phyloP scores from a whole-genome alignment of 140 eudicot species.

The Cichorium intybus region DNA sequence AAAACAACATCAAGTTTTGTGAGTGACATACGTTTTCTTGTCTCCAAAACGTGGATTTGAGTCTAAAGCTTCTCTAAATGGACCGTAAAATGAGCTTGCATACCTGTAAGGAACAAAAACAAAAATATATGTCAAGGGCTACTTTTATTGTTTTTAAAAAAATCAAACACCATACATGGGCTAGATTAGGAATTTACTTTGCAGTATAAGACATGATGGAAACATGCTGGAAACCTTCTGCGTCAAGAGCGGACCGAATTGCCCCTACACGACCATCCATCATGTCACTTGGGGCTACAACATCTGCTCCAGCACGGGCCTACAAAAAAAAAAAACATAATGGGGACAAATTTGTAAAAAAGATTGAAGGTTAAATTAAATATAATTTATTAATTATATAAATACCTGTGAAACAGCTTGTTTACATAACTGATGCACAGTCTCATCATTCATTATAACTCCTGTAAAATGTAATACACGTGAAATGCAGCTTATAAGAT shows the following conservation, averaged over 20 bases:
- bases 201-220: slow-evolving; percentile 98
- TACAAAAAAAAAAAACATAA: slow-evolving; percentile 23
- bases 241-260: slow-evolving; percentile 91
- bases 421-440: slow-evolving; percentile 89
- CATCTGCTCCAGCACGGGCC: slow-evolving; percentile 99
- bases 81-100: slow-evolving; percentile 97
- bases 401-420: slow-evolving; percentile 97
- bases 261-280: slow-evolving; percentile 99
- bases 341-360: not conserved
- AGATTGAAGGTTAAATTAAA: too few relatives aligned
- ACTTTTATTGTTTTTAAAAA: too few relatives aligned
- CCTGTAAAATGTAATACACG: slow-evolving; percentile 48
- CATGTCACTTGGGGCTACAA: slow-evolving; percentile 98
- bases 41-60: slow-evolving; percentile 98
- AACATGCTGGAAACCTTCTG: slow-evolving; percentile 81
- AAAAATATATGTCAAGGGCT: not conserved
- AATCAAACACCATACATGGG: not conserved
- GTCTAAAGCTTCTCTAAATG: slow-evolving; percentile 95
- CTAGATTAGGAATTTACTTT: slow-evolving; percentile 49
- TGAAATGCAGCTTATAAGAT: too few relatives aligned
- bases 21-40: slow-evolving; percentile 79
- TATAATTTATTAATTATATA: not conserved
- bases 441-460: slow-evolving; percentile 96
- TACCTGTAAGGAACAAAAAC: slow-evolving; percentile 46
- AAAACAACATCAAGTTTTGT: not conserved